phyloP scores from a whole-genome alignment of 2,329 filamentous ascomycete genomes.

The Pezicula carpinea region DNA sequence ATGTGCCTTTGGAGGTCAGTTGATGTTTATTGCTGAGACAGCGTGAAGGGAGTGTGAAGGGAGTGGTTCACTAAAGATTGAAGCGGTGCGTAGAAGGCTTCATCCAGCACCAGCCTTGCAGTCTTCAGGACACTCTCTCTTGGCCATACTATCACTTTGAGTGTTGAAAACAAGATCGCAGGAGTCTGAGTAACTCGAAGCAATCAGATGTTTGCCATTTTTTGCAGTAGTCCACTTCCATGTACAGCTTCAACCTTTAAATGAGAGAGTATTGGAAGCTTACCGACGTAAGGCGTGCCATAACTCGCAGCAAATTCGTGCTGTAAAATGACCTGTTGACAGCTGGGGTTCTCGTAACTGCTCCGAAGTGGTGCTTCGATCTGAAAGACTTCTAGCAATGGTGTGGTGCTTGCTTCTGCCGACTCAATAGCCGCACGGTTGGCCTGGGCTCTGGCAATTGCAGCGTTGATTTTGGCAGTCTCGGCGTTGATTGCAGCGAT shows the following conservation, averaged over 20 bases:
- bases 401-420: background rate
- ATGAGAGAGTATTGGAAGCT: background rate
- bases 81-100: too few species aligned
- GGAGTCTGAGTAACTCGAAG: too few species aligned
- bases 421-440: background rate
- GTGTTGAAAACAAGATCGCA: too few species aligned
- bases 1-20: conserved; percentile 4
- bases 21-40: background rate
- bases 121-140: too few species aligned
- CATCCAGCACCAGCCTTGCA: too few species aligned
- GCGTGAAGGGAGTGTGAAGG: background rate
- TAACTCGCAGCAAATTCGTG: conserved; percentile 68
- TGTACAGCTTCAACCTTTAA: too few species aligned
- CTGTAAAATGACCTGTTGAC: conserved; percentile 17
- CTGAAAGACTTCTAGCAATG: conserved; percentile 13
- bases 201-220: too few species aligned
- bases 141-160: too few species aligned
- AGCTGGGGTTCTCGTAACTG: conserved; percentile 13
- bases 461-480: background rate
- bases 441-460: background rate
- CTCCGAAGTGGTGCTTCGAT: conserved; percentile 17
- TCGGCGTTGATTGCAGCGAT: too few species aligned
- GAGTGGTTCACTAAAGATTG: background rate
- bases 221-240: too few species aligned
- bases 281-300: conserved; percentile 63